Evolutionary conservation across 768 basidiomycete species (phyloP).

Genomic region (Rhodosporidiobolus sp.): DNA sequence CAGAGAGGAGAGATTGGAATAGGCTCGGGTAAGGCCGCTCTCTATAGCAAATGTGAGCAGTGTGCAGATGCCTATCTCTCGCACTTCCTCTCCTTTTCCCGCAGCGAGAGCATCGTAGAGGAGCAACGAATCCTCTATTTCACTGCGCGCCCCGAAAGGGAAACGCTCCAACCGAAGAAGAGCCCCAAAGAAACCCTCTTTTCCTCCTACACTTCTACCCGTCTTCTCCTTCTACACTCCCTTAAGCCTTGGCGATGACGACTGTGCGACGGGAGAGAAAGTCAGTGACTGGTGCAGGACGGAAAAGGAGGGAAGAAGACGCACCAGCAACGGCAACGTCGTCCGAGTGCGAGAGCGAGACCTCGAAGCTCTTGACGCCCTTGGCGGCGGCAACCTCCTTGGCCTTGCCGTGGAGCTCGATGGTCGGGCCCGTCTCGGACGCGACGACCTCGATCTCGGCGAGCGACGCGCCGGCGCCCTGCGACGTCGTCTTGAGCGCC

Average conservation of each 20-base stretch:
- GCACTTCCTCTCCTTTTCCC: too few relatives aligned
- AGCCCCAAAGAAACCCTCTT: neutral
- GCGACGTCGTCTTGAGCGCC: conserved; percentile 79
- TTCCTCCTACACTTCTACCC: neutral
- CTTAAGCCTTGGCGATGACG: conserved; percentile 9
- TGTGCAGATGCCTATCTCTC: too few relatives aligned
- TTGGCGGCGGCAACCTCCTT: conserved; percentile 66
- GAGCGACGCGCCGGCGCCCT: conserved; percentile 91
- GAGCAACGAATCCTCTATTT: too few relatives aligned
- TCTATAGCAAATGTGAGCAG: too few relatives aligned
- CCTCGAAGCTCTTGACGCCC: conserved; percentile 68
- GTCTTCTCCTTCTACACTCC: too few relatives aligned
- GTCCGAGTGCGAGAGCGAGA: conserved; percentile 74
- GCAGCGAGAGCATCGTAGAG: too few relatives aligned
- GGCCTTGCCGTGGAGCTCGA: conserved; percentile 71
- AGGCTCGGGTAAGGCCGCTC: too few relatives aligned
- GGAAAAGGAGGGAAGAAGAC: conserved; percentile 6
- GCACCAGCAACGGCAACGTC: conserved; percentile 38
- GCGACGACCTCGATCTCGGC: conserved; percentile 95
- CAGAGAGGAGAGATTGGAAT: too few relatives aligned
- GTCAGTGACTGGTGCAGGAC: neutral
- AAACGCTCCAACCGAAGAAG: neutral
- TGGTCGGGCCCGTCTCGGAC: conserved; percentile 67
- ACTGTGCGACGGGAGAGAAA: neutral
- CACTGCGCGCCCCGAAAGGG: too few relatives aligned